A percentile compares a stretch with the other conserved stretches of the same genome.
These are phyloP conservation scores for Gnetum montanum DNA, from an alignment of 75 land plant genomes.

Conservation along the genomic window DNA sequence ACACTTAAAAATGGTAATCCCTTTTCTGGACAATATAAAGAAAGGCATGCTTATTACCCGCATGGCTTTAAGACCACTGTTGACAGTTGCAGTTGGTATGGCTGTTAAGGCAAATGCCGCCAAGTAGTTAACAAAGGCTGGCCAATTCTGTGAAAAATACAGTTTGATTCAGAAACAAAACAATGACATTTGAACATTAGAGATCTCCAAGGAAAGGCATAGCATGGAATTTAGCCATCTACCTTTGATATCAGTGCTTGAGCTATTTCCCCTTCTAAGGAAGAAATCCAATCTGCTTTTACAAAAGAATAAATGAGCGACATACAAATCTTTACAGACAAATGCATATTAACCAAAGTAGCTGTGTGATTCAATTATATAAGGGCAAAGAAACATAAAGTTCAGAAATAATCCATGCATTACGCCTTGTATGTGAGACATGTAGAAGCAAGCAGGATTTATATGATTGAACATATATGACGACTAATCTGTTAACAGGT, in stretches of 20 bases:
- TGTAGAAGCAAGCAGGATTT: too few species aligned
- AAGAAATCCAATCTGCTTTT: constrained; percentile 21
- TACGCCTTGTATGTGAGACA: too few species aligned
- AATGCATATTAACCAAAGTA: too few species aligned
- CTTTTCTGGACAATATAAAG: too few species aligned
- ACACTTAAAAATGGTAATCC: too few species aligned
- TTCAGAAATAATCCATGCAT: too few species aligned
- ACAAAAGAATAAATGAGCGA: too few species aligned
- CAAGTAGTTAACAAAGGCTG: constrained; percentile 11
- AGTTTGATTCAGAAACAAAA: background rate
- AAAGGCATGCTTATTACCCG: constrained; percentile 8
- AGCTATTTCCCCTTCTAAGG: constrained; percentile 19
- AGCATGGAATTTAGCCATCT: background rate
- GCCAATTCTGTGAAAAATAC: constrained; percentile 21
- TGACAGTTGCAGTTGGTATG: constrained; percentile 24
- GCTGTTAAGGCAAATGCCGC: constrained; percentile 18
- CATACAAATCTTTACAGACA: too few species aligned
- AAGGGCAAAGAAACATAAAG: too few species aligned
- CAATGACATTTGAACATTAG: background rate
- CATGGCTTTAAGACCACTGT: constrained; percentile 29
- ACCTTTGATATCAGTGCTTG: constrained; percentile 25
- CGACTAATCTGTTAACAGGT: too few species aligned
- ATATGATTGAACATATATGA: too few species aligned
- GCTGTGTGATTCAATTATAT: too few species aligned
- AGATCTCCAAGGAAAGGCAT: background rate